A percentile compares a stretch with the other conserved stretches of the same genome.
Evolutionary conservation across 805 yeast species (phyloP).

Genomic region (Wickerhamomyces queroliae): DNA sequence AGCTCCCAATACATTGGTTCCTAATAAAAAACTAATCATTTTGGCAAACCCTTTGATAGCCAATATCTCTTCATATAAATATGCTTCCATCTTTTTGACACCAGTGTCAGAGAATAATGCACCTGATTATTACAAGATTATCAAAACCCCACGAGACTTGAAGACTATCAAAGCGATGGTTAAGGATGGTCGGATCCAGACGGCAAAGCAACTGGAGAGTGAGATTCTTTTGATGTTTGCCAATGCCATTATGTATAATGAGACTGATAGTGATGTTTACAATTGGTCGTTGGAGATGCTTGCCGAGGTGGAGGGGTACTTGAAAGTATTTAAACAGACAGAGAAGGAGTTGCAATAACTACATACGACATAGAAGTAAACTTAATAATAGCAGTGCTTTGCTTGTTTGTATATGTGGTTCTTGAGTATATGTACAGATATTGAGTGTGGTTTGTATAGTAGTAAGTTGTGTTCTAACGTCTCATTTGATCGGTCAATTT

Average conservation of each 20-base stretch:
- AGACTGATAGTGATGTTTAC: conserved; percentile 55
- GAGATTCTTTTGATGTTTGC: conserved; percentile 76
- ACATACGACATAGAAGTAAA: not conserved
- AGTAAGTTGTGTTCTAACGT: conserved; percentile 10
- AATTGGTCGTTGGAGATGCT: conserved; percentile 66
- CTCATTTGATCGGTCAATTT: conserved; percentile 68
- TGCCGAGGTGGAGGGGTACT: conserved; percentile 51
- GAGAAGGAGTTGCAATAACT: too few relatives aligned
- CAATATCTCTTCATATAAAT: conserved; percentile 63
- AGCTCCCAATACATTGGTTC: conserved; percentile 1
- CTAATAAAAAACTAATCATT: conserved; percentile 52
- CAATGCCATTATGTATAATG: conserved; percentile 79
- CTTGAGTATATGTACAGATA: not conserved
- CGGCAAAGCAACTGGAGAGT: conserved; percentile 49
- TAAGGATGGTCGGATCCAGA: conserved; percentile 50
- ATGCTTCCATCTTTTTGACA: conserved; percentile 65
- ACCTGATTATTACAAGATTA: conserved; percentile 57
- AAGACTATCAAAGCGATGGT: conserved; percentile 55
- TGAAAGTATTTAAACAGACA: conserved; percentile 56
- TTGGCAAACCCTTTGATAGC: conserved; percentile 57
- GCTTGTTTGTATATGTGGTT: too few relatives aligned
- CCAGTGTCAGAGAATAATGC: conserved; percentile 68
- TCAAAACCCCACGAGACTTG: conserved; percentile 62
- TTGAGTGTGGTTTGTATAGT: not conserved
- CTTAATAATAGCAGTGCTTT: too few relatives aligned